Base-by-base conservation (phyloP, 73 alveolate genomes). In the Paramecium sonneborni region DNA sequence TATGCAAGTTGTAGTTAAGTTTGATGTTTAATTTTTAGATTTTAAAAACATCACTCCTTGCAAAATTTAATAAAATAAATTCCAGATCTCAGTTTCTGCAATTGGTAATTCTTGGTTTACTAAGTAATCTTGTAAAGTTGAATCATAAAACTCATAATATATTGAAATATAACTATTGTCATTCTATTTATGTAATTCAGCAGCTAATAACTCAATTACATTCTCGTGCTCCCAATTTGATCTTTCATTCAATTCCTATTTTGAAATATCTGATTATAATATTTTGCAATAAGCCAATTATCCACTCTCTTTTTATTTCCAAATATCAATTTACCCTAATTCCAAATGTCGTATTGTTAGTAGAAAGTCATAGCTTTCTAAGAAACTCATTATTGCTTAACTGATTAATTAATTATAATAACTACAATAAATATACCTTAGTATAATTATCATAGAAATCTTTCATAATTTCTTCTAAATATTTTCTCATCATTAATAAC, bases 201-300 rank as follows among this genome's bases (percentile, higher is more conserved):
- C 90, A 37, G 76, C 90, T 44, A 79, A 18, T 23, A 79, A 20
- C 20, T 79, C 90, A 10, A 79, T 24, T n/a, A 79, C 90, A 79
- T 79, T 41, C 32, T 79, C 90, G 20, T 79, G 69, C 12, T 79
- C 41, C 90, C 90, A 79, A 43, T 38, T 24, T 1, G 90, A 79
- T 79, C 90, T 79, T 23, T 23, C 76, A 79, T 79, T 21, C 24
- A 79, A 39, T 79, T 41, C 21, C 15, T 79, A n/a, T 44, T 41
- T 41, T 1, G 90, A 39, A 43, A 30, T 30, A 24, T 79, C 55
- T 24, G 34, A 38, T 11, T 39, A 26, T 14, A 79, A 43, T 79
- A 43, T 79, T 79, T 44, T 79, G 37, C 76, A 38, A 79, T 24
- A 79, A 18, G 90, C 90, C 32, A 79, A 46, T 23, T 38, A 12